Evolutionary conservation across 108 stramenopile genomes (phyloP).

Genomic region (Phaeodactylum tricornutum): DNA sequence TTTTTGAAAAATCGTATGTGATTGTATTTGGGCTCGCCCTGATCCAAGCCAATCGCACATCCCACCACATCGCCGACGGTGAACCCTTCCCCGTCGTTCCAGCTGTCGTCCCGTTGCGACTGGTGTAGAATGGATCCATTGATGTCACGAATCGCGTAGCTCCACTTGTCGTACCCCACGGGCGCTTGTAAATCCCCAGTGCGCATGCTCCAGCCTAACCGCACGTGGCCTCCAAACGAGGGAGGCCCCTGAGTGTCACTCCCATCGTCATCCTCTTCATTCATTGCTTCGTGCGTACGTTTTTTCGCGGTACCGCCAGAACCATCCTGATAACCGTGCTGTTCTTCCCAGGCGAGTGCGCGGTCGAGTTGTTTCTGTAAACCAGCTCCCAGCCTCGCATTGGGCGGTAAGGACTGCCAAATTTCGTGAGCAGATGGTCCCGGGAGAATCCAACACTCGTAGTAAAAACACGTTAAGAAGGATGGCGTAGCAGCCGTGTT

Average conservation of each 20-base stretch:
- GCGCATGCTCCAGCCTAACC: slow-evolving; percentile 82
- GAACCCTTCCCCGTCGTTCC: slow-evolving; percentile 51
- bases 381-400: slow-evolving; percentile 31
- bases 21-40: slow-evolving; percentile 17
- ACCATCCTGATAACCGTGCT: slow-evolving; percentile 2
- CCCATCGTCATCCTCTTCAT: neutral
- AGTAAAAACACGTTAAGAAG: slow-evolving; percentile 35
- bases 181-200: slow-evolving; percentile 90
- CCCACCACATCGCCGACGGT: slow-evolving; percentile 89
- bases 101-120: slow-evolving; percentile 61
- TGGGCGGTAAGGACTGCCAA: slow-evolving; percentile 19
- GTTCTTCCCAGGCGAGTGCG: slow-evolving; percentile 20
- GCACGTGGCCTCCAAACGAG: slow-evolving; percentile 49
- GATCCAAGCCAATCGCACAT: slow-evolving; percentile 58
- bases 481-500: neutral
- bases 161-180: slow-evolving; percentile 91
- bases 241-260: neutral
- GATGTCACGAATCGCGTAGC: slow-evolving; percentile 85
- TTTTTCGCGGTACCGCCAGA: neutral
- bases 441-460: slow-evolving; percentile 41
- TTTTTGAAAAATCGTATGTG: slow-evolving; percentile 90
- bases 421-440: slow-evolving; percentile 31
- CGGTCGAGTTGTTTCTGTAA: slow-evolving; percentile 37
- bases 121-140: slow-evolving; percentile 63
- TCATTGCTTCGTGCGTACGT: neutral